These are phyloP conservation scores for Trichoderma parareesei DNA, from an alignment of 495 filamentous ascomycete genomes.

Conservation along the genomic window DNA sequence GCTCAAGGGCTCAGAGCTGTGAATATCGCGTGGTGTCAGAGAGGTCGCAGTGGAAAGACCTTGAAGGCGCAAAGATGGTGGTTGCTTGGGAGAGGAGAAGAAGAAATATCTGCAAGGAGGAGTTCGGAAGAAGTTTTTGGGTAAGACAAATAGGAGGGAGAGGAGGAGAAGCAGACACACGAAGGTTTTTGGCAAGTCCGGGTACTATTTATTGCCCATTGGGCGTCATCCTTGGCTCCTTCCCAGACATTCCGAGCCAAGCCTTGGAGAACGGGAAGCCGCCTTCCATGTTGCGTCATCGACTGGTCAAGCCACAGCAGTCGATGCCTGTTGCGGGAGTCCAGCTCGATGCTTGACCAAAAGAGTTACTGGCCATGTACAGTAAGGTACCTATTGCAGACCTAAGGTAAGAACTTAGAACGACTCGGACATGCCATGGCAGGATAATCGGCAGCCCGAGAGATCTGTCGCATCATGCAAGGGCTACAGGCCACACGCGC, in stretches of 20 bases:
- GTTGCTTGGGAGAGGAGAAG: background rate
- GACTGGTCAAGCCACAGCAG: slow-evolving; percentile 5
- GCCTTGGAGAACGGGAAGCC: background rate
- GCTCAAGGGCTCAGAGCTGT: background rate
- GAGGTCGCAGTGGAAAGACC: background rate
- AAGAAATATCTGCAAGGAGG: background rate
- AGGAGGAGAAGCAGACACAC: background rate
- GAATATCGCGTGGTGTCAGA: background rate
- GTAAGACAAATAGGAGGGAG: background rate
- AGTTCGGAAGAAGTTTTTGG: background rate
- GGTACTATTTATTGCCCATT: slow-evolving; percentile 5
- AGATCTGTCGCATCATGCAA: too few species aligned
- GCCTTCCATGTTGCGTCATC: slow-evolving; percentile 5
- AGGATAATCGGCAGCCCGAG: too few species aligned
- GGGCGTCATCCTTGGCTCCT: slow-evolving; percentile 4
- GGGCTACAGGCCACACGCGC: too few species aligned
- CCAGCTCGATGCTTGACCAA: too few species aligned
- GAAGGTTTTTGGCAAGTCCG: slow-evolving; percentile 1
- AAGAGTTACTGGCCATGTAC: too few species aligned
- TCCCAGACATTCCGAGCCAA: slow-evolving; percentile 3
- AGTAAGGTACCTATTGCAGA: too few species aligned
- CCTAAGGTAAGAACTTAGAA: too few species aligned
- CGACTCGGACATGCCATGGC: too few species aligned
- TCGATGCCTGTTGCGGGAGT: background rate
- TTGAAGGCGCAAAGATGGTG: background rate